Evolutionary conservation across 2,329 filamentous ascomycete genomes (phyloP), one percentile per base, ranked within the genome.

Genomic region (Fusarium sp.): DNA sequence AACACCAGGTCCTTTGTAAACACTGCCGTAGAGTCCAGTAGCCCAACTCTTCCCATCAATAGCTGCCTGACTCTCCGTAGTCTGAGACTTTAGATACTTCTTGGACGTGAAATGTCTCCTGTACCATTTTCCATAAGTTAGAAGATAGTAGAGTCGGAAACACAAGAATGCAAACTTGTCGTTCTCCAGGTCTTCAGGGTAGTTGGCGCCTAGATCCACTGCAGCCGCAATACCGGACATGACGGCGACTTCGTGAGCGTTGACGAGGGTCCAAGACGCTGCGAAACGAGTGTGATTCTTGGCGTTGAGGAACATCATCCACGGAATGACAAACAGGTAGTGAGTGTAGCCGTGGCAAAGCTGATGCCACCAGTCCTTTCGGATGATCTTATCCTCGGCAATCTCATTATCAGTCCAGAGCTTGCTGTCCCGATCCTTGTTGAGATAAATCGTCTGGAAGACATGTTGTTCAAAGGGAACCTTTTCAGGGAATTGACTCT

Each of bases 121-220:
- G 76, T 91, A 91, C 90, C 90, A 91, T 73, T 86, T 88, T 28
- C 90, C 90, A 74, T 92, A 91, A 0, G 84, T 81, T 6, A 92
- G 78, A 55, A 91, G 79, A 66, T 91, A 91, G 72, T 92, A 92
- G 66, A 92, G 77, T 48, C 90, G 79, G 76, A 92, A 92, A 54
- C 86, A 85, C 66, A 91, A 75, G 62, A 92, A 85, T 0, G 90
- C 88, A 76, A 90, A 92, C 60, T 83, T 84, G 69, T 91, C 90
- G n/a, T 88, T 80, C 80, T 91, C 90, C 4, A 92, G 77, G 74
- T 91, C 90, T 68, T 73, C 70, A 6, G 70, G 70, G 14, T 73
- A 73, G 0, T 26, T 56, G 1, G 69, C 70, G 3, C 70, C 70
- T 0, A 73, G n/a, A 9, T 73, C 70, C 4, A 73, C 70, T 1